These are phyloP conservation scores for Diplodia sapinea DNA, from an alignment of 2,329 filamentous ascomycete species.

Conservation along the genomic window DNA sequence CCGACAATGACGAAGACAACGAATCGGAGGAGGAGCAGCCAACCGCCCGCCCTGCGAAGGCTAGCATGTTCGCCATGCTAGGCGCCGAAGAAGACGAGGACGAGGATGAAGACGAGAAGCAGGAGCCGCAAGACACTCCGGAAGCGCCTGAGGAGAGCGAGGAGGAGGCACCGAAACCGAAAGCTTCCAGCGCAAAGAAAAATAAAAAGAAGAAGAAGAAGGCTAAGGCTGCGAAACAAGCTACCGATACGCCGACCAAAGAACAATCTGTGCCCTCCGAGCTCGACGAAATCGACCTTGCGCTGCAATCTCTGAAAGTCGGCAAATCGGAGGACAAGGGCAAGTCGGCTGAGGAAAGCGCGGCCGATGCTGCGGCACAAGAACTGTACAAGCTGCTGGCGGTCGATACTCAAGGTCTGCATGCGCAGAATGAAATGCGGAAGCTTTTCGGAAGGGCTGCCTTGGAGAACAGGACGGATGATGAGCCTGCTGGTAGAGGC, in stretches of 20 bases:
- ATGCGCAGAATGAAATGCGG: constrained; percentile 90
- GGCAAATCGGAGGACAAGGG: constrained; percentile 33
- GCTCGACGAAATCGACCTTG: constrained; percentile 70
- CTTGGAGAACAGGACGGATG: constrained; percentile 59
- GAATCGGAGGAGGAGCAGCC: constrained; percentile 48
- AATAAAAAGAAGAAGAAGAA: constrained; percentile 64
- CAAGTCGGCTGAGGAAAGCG: constrained; percentile 39
- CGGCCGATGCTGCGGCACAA: constrained; percentile 49
- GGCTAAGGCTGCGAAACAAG: constrained; percentile 47
- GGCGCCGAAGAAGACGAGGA: constrained; percentile 49
- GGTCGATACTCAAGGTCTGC: constrained; percentile 75
- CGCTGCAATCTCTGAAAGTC: constrained; percentile 57
- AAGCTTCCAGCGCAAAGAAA: constrained; percentile 44
- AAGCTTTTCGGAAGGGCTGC: constrained; percentile 71
- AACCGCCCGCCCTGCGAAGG: constrained; percentile 41
- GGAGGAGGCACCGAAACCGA: constrained; percentile 39
- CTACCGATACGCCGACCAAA: constrained; percentile 44
- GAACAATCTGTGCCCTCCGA: constrained; percentile 49
- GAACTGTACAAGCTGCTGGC: constrained; percentile 61
- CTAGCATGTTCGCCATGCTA: constrained; percentile 56
- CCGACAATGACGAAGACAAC: constrained; percentile 46
- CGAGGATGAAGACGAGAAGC: constrained; percentile 44
- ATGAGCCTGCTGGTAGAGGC: constrained; percentile 57
- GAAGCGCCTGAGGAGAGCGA: constrained; percentile 34
- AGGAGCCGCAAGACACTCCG: constrained; percentile 35